Base-by-base conservation (phyloP, 164 flowering plant species). In the Umbilicus rupestris region DNA sequence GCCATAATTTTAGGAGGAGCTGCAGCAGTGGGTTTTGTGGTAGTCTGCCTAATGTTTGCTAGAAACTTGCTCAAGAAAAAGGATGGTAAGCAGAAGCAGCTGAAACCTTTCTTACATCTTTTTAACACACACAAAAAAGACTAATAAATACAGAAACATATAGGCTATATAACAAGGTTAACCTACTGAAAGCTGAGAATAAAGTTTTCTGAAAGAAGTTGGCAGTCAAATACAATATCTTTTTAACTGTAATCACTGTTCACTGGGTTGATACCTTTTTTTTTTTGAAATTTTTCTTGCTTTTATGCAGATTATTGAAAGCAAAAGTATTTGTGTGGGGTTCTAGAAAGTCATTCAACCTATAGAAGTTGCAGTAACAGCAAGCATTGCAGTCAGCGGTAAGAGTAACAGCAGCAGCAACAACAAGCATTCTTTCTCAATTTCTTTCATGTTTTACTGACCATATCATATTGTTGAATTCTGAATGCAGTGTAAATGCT, bases 1-100 rank as follows among this genome's bases (percentile, higher is more conserved):
- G 99, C 99, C 60, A 87, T 95, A 39, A 94, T 92, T 68, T 55
- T 95, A 17, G 99, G 99, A 78, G 97, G 96, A 65, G 90, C 92
- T 66, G 98, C 92, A 39, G 92, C 81, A 28, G 84, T 87, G 65
- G 93, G 84, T 10, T 88, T 95, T 74, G 69, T 80, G 46, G 75
- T 92, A 19, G 84, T 88, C 66, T 81, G 75, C 67, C 65, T 88
- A 79, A 68, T 92, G 68, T 90, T 90, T 78, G 73, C 85, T 3
- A 88, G 83, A 76, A 75, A 73, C 62, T 70, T 86, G 78, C 50
- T 74, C 85, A 92, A 87, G 86, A 89, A 83, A 80, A 82, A 70
- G 66, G 96, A 88, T 66, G 96, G 96, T 92, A 75, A 63, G 83
- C 30, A 16, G 5, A 24, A 47, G 26, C 19, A n/a, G n/a, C n/a